Evolutionary conservation across 441 rosid species (phyloP), one percentile per base, ranked within the genome.

Genomic region (Rhodomyrtus psidioides): DNA sequence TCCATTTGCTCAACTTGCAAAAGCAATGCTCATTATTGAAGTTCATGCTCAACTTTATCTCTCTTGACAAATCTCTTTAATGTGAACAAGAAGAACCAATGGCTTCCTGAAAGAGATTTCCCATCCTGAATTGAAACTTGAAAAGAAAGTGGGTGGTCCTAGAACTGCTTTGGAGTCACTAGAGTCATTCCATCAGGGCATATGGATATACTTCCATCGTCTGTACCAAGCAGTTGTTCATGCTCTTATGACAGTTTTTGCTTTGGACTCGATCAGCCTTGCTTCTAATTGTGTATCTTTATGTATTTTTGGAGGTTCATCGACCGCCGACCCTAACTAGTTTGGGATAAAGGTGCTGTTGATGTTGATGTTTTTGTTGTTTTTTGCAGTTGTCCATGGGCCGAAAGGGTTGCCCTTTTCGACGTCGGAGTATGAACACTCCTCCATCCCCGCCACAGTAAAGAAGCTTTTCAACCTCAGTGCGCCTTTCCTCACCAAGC

Each of bases 391-490:
- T 87, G 94, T 96, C 55, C 99, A 96, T 88, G 98, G 98, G 27
- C 93, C 97, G 5, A 90, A 92, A 12, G 96, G 98, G 15, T 91
- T 92, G 6, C 99, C 98, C 49, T 88, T 53, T 86, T 91, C 96
- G 19, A 88, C 92, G 27, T 94, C 99, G 0, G 94, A 96, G 85
- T 96, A 91, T 28, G 98, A 96, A 89, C 99, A 96, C 84, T 94
- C 99, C 65, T 95, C 99, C 0, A 91, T 96, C 62, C 98, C 98
- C 0, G 99, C 98, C 6, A 96, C 98, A 2, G 96, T 96, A 46
- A 94, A 94, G 95, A 94, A 91, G 91, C 87, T 95, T 42, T 93
- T 92, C 91, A 95, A 95, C 87, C 91, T 96, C 56, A 27, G 91
- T 6, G 16, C 93, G 6, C 92, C 96, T 34, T 96, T 94, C 91